Percentiles rank a stretch among this genome's conserved stretches.
phyloP scores from a whole-genome alignment of 805 yeast species.

The Hyphopichia homilentoma region DNA sequence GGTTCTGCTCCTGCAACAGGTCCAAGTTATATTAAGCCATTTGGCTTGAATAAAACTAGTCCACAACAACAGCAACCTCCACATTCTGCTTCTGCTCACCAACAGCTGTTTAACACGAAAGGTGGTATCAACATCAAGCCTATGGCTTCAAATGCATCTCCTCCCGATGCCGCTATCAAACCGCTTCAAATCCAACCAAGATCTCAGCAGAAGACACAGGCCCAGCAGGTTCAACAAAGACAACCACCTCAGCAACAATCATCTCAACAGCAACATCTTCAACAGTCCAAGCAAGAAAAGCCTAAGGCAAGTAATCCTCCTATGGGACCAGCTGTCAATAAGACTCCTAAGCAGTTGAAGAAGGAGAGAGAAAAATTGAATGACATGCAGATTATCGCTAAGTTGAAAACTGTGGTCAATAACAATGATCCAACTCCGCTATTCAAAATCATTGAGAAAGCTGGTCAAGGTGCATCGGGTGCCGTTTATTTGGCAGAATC shows the following conservation, averaged over 20 bases:
- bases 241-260: background rate
- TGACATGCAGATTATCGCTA: conserved; percentile 84
- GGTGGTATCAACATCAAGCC: conserved; percentile 9
- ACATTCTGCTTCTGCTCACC: conserved; percentile 5
- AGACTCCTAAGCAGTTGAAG: conserved; percentile 37
- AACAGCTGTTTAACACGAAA: conserved; percentile 2
- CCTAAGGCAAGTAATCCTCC: conserved; percentile 6
- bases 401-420: conserved; percentile 76
- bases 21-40: conserved; percentile 15
- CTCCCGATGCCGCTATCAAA: conserved; percentile 15
- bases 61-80: conserved; percentile 17
- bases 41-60: conserved; percentile 15
- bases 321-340: conserved; percentile 12
- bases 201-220: conserved; percentile 4
- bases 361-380: conserved; percentile 51
- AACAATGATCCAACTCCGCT: conserved; percentile 81
- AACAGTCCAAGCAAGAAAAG: conserved; percentile 3
- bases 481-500: conserved; percentile 86
- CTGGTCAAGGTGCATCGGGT: conserved; percentile 98
- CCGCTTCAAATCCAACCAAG: conserved; percentile 26
- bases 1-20: conserved; percentile 12
- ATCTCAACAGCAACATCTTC: conserved; percentile 5
- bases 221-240: conserved; percentile 4
- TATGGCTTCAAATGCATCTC: conserved; percentile 5
- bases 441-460: conserved; percentile 73